Evolutionary conservation across 1,284 basidiomycete genomes (phyloP).

Genomic region (Pulchroboletus neoregius): DNA sequence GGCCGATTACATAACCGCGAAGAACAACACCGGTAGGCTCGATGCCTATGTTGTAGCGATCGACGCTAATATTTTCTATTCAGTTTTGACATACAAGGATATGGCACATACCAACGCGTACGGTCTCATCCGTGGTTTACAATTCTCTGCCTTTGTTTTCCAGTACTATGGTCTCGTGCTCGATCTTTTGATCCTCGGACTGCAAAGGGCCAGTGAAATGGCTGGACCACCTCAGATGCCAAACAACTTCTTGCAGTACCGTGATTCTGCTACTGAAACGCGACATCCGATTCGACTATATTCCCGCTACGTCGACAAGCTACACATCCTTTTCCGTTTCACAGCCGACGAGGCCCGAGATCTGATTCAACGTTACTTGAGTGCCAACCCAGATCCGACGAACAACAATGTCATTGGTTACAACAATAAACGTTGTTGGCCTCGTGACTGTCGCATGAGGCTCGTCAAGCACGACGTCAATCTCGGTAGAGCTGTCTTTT

Average conservation of each 20-base stretch:
- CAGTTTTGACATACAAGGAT: slow-evolving; percentile 87
- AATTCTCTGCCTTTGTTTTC: slow-evolving; percentile 97
- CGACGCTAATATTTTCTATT: slow-evolving; percentile 3
- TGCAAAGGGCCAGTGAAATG: slow-evolving; percentile 95
- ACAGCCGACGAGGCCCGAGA: slow-evolving; percentile 97
- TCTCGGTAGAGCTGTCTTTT: slow-evolving; percentile 95
- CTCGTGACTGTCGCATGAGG: slow-evolving; percentile 97
- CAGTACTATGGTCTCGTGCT: slow-evolving; percentile 92
- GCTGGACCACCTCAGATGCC: slow-evolving; percentile 93
- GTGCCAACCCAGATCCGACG: slow-evolving; percentile 95
- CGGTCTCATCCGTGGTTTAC: slow-evolving; percentile 90
- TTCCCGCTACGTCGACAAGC: slow-evolving; percentile 89
- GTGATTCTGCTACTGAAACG: slow-evolving; percentile 89
- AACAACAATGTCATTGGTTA: slow-evolving; percentile 99
- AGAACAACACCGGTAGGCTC: slow-evolving; percentile 81
- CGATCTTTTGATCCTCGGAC: slow-evolving; percentile 88
- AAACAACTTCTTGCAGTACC: slow-evolving; percentile 95
- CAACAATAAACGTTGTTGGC: slow-evolving; percentile 99
- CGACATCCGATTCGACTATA: slow-evolving; percentile 94
- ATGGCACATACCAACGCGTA: slow-evolving; percentile 93
- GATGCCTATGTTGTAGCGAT: background rate
- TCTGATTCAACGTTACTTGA: slow-evolving; percentile 95
- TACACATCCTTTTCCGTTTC: slow-evolving; percentile 97
- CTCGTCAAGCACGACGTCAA: slow-evolving; percentile 99
- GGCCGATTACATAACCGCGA: slow-evolving; percentile 96